phyloP scores from a whole-genome alignment of 257 asterid species.

The Paraleonurus japonicus region DNA sequence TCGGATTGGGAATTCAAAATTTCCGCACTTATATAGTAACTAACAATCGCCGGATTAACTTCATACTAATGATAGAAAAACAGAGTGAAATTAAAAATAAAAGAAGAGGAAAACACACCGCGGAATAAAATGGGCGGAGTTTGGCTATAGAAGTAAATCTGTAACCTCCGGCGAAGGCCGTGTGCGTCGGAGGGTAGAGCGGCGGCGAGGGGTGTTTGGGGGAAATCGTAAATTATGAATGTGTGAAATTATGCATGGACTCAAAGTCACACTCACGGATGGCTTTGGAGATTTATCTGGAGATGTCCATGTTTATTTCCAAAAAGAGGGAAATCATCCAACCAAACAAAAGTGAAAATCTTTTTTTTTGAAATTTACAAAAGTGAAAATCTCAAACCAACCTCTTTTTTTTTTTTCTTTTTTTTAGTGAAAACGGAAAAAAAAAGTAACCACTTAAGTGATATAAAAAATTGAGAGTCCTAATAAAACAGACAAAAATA shows the following conservation, averaged over 20 bases:
- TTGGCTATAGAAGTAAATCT: conserved; percentile 18
- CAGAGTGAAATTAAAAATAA: neutral
- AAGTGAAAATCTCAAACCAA: too few relatives aligned
- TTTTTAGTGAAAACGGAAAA: too few relatives aligned
- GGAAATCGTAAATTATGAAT: neutral
- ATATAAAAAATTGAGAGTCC: too few relatives aligned
- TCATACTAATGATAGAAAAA: neutral
- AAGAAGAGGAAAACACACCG: conserved; percentile 12
- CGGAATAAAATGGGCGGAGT: neutral
- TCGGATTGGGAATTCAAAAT: neutral
- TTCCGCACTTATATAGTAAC: neutral
- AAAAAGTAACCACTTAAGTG: too few relatives aligned
- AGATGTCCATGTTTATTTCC: too few relatives aligned
- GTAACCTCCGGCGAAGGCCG: conserved; percentile 12
- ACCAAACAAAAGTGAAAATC: too few relatives aligned
- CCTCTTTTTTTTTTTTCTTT: too few relatives aligned
- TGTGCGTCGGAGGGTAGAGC: neutral
- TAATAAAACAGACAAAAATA: too few relatives aligned
- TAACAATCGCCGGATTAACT: neutral
- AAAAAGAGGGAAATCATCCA: too few relatives aligned
- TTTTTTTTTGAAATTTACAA: too few relatives aligned
- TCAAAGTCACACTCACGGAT: too few relatives aligned
- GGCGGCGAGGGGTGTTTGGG: conserved; percentile 1
- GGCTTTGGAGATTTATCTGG: too few relatives aligned
- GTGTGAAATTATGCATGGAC: neutral